phyloP scores from a whole-genome alignment of 768 basidiomycete genomes.

The Exsudoporus frostii region DNA sequence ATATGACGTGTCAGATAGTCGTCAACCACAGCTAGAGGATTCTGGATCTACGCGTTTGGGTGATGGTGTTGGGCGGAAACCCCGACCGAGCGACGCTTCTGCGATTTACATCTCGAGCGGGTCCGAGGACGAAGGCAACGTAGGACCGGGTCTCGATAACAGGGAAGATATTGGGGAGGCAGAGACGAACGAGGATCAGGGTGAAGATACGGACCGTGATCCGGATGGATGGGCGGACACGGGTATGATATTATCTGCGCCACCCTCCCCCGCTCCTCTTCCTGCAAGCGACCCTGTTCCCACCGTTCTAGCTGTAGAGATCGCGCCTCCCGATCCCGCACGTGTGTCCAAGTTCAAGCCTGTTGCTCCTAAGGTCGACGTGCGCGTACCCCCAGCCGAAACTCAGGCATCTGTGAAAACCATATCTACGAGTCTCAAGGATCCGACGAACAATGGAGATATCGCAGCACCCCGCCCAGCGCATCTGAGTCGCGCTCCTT shows the following conservation, averaged over 20 bases:
- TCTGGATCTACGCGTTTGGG: not conserved
- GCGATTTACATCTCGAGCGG: constrained; percentile 28
- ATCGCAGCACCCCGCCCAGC: not conserved
- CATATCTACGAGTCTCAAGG: not conserved
- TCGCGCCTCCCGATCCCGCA: not conserved
- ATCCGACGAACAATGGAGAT: not conserved
- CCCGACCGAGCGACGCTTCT: constrained; percentile 10
- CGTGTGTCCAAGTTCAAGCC: constrained; percentile 22
- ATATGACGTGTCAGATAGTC: not conserved
- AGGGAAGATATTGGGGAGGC: not conserved
- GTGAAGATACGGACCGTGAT: not conserved
- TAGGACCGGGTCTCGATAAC: not conserved
- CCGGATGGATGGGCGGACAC: constrained; percentile 15
- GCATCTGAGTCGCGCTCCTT: constrained; percentile 9
- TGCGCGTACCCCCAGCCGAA: not conserved
- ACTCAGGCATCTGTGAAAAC: not conserved
- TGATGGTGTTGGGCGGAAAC: not conserved
- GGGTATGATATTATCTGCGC: constrained; percentile 26
- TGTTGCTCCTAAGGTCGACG: not conserved
- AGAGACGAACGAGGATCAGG: not conserved
- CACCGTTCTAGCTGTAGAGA: not conserved
- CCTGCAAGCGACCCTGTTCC: not conserved
- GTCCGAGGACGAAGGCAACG: constrained; percentile 22
- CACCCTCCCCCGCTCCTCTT: constrained; percentile 14
- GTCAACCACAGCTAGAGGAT: not conserved